phyloP scores from a whole-genome alignment of 305 asterid genomes.

The Fraxinus albicans region DNA sequence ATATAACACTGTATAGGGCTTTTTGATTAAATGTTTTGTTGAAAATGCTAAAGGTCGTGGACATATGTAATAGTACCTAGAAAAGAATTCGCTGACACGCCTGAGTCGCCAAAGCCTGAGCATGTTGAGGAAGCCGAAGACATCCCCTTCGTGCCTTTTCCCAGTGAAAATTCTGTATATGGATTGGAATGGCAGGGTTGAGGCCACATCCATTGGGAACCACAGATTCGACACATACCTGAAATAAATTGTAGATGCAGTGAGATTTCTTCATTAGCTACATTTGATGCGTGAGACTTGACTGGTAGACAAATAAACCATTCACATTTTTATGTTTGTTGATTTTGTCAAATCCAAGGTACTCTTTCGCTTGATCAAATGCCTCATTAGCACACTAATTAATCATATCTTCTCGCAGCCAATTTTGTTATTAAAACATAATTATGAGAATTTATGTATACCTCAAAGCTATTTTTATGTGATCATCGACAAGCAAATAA shows the following conservation, averaged over 20 bases:
- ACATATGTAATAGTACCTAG: constrained; percentile 41
- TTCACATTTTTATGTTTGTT: neutral
- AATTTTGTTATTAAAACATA: neutral
- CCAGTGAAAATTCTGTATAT: constrained; percentile 53
- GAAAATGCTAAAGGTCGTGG: neutral
- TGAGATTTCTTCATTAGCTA: neutral
- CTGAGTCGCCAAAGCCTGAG: constrained; percentile 91
- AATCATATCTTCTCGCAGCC: neutral
- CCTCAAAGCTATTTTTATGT: constrained; percentile 69
- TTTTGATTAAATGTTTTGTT: neutral
- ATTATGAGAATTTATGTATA: constrained; percentile 11
- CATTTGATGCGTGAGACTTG: neutral
- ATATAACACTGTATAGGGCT: neutral
- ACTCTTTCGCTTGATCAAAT: neutral
- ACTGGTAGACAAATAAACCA: neutral
- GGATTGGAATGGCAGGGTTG: constrained; percentile 77
- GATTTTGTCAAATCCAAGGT: neutral
- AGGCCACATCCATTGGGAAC: constrained; percentile 89
- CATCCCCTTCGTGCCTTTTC: constrained; percentile 38
- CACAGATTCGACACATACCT: constrained; percentile 65
- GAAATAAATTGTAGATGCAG: neutral
- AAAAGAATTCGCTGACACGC: constrained; percentile 84
- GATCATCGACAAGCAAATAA: constrained; percentile 72
- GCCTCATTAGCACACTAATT: neutral
- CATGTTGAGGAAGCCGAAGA: constrained; percentile 85